Evolutionary conservation across 345 rosid genomes (phyloP).

Genomic region (Bruguiera gymnorhiza): DNA sequence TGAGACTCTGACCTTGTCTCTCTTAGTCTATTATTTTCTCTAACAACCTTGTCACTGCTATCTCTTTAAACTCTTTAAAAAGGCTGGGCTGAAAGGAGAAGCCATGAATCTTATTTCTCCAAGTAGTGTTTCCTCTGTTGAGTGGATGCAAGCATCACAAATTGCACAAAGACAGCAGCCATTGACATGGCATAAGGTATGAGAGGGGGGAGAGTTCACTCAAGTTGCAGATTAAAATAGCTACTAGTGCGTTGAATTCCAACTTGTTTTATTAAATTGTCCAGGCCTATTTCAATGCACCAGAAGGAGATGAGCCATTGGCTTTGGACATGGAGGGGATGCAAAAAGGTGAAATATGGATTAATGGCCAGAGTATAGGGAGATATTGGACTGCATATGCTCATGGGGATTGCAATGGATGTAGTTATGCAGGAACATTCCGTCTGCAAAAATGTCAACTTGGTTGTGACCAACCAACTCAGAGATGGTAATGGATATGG

Average conservation of each 20-base stretch:
- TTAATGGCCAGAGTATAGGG: constrained; percentile 88
- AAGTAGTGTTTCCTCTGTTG: constrained; percentile 25
- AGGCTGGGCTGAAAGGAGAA: constrained; percentile 99
- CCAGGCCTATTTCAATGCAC: constrained; percentile 84
- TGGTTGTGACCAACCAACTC: constrained; percentile 97
- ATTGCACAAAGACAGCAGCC: constrained; percentile 70
- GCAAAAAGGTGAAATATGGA: constrained; percentile 99
- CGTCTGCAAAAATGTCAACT: constrained; percentile 75
- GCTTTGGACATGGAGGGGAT: constrained; percentile 96
- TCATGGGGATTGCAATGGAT: constrained; percentile 66
- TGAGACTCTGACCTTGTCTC: constrained; percentile 7
- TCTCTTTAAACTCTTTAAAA: constrained; percentile 14
- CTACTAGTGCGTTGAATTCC: not conserved
- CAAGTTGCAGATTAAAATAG: not conserved
- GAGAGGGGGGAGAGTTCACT: constrained; percentile 1
- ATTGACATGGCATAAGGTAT: constrained; percentile 95
- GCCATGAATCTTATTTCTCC: constrained; percentile 40
- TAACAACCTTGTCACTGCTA: constrained; percentile 6
- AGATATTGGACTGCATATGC: constrained; percentile 96
- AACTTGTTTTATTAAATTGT: constrained; percentile 10
- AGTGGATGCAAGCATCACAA: constrained; percentile 31
- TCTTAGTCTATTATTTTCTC: not conserved
- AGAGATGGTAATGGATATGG: constrained; percentile 49
- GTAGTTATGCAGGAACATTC: constrained; percentile 73
- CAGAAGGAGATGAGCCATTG: constrained; percentile 86